phyloP scores from a whole-genome alignment of 2,329 filamentous ascomycete species.

The Cadophora sp. region DNA sequence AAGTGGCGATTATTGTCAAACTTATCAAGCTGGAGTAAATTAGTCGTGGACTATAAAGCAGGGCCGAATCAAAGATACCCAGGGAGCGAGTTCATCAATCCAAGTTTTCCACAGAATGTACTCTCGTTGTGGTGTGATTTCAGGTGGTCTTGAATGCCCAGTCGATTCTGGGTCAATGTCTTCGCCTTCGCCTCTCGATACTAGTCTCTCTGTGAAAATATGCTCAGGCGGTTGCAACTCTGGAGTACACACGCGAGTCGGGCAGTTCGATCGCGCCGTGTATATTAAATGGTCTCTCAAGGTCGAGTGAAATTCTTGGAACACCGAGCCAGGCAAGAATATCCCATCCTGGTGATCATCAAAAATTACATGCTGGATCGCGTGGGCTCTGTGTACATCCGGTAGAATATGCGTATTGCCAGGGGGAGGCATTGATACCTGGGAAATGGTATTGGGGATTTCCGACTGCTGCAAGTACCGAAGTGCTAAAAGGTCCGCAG shows the following conservation, averaged over 20 bases:
- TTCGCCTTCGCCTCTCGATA: neutral
- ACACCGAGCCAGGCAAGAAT: conserved; percentile 55
- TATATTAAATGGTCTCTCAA: conserved; percentile 54
- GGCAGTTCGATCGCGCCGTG: conserved; percentile 50
- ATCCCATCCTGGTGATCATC: conserved; percentile 46
- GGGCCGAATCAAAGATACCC: neutral
- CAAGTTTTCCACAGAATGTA: conserved; percentile 51
- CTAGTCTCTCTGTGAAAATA: conserved; percentile 13
- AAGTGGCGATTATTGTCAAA: conserved; percentile 58
- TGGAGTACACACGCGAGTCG: conserved; percentile 45
- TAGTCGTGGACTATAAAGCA: too few species aligned
- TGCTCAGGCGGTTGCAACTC: conserved; percentile 27
- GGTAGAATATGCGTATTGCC: too few species aligned
- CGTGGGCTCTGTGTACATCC: too few species aligned
- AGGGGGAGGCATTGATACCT: too few species aligned
- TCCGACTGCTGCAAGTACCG: too few species aligned
- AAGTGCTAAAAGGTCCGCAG: too few species aligned
- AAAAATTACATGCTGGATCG: conserved; percentile 13
- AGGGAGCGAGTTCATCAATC: conserved; percentile 50
- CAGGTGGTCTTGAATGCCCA: conserved; percentile 7
- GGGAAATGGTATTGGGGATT: too few species aligned
- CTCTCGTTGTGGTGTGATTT: conserved; percentile 44
- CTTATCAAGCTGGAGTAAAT: conserved; percentile 47
- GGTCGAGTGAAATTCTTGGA: conserved; percentile 54
- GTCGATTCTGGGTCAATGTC: conserved; percentile 9